Base-by-base conservation (phyloP, 306 rosid species). In the Crotalaria pallida region DNA sequence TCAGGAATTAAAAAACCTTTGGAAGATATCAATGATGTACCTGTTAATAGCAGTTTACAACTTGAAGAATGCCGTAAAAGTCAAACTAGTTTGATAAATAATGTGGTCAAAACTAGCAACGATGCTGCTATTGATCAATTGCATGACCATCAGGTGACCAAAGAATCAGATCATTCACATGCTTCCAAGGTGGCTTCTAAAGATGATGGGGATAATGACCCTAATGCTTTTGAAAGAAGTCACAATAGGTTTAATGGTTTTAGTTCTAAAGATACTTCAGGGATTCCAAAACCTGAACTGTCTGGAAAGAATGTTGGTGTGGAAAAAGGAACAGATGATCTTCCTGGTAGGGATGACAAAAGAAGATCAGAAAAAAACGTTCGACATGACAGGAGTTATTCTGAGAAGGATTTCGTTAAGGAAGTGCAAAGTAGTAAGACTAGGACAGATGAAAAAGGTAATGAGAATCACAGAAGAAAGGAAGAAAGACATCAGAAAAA, bases 401-500 rank as follows among this genome's bases (percentile, higher is more conserved):
- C 79, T 4, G 83, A 68, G 67, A 87, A 82, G 68, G 92, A 84
- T 47, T 33, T 40, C 50, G 55, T 33, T 27, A 86, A 84, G 84
- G 91, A 90, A 68, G 81, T 68, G 40, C 84, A 75, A 68, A 74
- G 81, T 84, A 84, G 78, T 56, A 90, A 76, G 85, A 49, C 71
- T 34, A 75, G 79, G 85, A 69, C 59, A 65, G 87, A 80, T 55
- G 94, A 80, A 50, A 87, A 84, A 73, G 81, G 80, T 59, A 78
- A 78, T 70, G 96, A 82, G 68, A 83, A 71, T 61, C 86, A 67
- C 60, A 79, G 69, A 81, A 88, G 88, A 72, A 87, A 77, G 57
- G 88, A 90, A 56, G 90, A 82, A 75, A 82, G 81, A 78, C 78
- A 82, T 68, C 73, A 56, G 49, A 87, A 72, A 78, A 88, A 75